Percentiles rank a stretch among this genome's conserved stretches.
Conservation (phyloP, 768 basidiomycete genomes). For the Crepidotus variabilis region DNA sequence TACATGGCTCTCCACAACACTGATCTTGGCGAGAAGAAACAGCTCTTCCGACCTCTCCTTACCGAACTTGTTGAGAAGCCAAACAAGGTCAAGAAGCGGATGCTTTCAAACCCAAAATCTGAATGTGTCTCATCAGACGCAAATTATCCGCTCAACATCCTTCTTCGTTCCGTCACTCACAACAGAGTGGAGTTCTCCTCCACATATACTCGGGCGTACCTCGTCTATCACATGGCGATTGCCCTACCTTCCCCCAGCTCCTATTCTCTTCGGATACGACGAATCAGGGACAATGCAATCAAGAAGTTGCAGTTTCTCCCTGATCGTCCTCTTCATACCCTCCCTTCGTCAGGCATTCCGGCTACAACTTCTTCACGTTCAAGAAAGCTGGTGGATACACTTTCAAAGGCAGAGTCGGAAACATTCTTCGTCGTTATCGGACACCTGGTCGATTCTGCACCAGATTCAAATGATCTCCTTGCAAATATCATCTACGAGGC, state of each 20-base stretch:
- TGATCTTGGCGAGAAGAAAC: conserved; percentile 13
- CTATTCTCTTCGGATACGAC: conserved; percentile 12
- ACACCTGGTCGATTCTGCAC: conserved; percentile 9
- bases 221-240: conserved; percentile 20
- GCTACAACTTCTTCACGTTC: not conserved
- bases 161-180: conserved; percentile 12
- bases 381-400: conserved; percentile 11
- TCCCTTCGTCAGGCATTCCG: not conserved
- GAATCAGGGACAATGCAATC: conserved; percentile 8
- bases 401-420: conserved; percentile 16
- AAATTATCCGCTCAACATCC: conserved; percentile 12
- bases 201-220: conserved; percentile 19
- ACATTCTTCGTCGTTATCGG: conserved; percentile 19
- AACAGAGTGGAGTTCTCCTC: conserved; percentile 16
- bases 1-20: conserved; percentile 17
- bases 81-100: not conserved
- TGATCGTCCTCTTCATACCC: conserved; percentile 11
- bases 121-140: conserved; percentile 7
- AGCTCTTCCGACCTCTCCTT: conserved; percentile 13
- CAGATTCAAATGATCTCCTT: conserved; percentile 13
- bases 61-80: conserved; percentile 4
- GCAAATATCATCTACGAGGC: conserved; percentile 22
- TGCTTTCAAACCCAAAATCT: not conserved
- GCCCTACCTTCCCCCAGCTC: conserved; percentile 12
- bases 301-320: conserved; percentile 4